These are phyloP conservation scores for Sporobolomyces pararoseus DNA, from an alignment of 768 basidiomycete species.

Conservation along the genomic window DNA sequence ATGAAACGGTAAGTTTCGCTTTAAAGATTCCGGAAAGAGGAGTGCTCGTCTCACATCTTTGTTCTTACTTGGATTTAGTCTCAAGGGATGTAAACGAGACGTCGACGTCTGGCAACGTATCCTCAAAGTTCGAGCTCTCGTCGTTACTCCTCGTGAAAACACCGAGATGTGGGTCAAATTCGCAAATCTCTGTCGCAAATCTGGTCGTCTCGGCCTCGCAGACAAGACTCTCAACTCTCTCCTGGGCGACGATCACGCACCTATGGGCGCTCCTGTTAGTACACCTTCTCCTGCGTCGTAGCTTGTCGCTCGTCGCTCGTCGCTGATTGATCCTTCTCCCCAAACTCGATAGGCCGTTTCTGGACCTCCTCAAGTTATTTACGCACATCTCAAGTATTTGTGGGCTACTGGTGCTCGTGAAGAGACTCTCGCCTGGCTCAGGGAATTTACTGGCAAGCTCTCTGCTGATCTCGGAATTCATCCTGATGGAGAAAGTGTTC, in stretches of 20 bases:
- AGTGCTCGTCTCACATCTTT: too few relatives aligned
- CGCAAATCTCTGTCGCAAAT: constrained; percentile 92
- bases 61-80: constrained; percentile 56
- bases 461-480: constrained; percentile 69
- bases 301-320: not conserved
- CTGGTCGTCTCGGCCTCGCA: constrained; percentile 85
- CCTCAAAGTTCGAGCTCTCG: constrained; percentile 88
- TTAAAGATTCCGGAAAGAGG: too few relatives aligned
- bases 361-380: constrained; percentile 92
- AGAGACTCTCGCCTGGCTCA: constrained; percentile 75
- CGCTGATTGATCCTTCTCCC: not conserved
- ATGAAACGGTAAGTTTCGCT: constrained; percentile 71
- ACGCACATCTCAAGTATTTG: constrained; percentile 90
- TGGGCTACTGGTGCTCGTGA: constrained; percentile 81
- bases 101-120: constrained; percentile 99
- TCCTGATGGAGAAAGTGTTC: constrained; percentile 47
- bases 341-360: constrained; percentile 50
- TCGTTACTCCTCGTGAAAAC: constrained; percentile 87
- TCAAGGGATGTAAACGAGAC: constrained; percentile 94
- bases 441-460: constrained; percentile 73
- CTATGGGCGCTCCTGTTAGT: constrained; percentile 36
- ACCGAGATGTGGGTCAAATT: constrained; percentile 99
- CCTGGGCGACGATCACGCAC: constrained; percentile 61
- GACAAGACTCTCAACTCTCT: constrained; percentile 95
- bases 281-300: not conserved